Evolutionary conservation across 148 eudicot species (phyloP).

Genomic region (Pharnaceum exiguum): DNA sequence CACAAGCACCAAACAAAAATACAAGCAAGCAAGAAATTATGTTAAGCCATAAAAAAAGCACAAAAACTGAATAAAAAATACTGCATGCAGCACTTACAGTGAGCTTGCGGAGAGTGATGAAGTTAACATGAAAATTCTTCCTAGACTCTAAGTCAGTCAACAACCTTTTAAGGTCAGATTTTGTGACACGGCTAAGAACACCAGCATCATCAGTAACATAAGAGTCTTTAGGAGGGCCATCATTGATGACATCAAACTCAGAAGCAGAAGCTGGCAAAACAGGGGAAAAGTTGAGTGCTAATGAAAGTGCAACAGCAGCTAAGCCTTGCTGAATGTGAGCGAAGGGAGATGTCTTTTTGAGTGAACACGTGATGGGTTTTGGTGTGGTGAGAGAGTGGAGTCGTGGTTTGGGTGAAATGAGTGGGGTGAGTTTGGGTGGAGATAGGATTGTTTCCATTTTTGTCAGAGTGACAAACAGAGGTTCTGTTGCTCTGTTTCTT

Average conservation of each 20-base stretch:
- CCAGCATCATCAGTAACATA: constrained; percentile 96
- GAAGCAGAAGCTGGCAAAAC: constrained; percentile 39
- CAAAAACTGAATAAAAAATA: background rate
- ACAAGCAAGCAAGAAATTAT: no score
- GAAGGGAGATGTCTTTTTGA: constrained; percentile 38
- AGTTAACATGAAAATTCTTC: constrained; percentile 69
- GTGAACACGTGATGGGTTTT: constrained; percentile 48
- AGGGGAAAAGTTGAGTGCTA: constrained; percentile 72
- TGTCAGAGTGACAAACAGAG: constrained; percentile 14
- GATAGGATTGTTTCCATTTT: constrained; percentile 90
- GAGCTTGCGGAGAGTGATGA: constrained; percentile 86
- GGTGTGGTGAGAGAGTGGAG: constrained; percentile 20
- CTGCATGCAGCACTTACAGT: constrained; percentile 70
- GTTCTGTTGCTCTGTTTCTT: constrained; percentile 10
- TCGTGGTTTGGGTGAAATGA: constrained; percentile 34
- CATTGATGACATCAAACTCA: constrained; percentile 82
- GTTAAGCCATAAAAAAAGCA: background rate
- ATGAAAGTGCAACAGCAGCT: constrained; percentile 76
- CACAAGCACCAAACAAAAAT: no score
- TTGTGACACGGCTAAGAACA: constrained; percentile 84
- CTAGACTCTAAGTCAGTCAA: constrained; percentile 86
- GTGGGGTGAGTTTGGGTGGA: constrained; percentile 49
- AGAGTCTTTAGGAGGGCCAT: constrained; percentile 77
- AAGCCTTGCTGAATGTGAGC: constrained; percentile 63
- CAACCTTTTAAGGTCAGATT: constrained; percentile 73